phyloP scores from a whole-genome alignment of 768 basidiomycete species.

The Suillus variegatus region DNA sequence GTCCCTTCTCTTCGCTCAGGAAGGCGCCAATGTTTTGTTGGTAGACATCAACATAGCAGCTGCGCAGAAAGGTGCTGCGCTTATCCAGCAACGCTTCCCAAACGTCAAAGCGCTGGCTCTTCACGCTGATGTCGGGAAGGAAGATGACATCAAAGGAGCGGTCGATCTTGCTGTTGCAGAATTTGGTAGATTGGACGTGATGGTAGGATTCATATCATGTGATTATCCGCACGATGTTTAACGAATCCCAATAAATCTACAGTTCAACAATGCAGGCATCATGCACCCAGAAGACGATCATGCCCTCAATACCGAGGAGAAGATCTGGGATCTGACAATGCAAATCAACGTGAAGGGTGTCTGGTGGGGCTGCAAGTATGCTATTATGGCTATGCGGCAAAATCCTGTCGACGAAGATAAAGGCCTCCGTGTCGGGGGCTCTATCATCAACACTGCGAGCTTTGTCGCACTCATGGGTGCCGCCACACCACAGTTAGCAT shows the following conservation, averaged over 20 bases:
- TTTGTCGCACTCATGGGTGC: constrained; percentile 96
- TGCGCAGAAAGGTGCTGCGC: constrained; percentile 63
- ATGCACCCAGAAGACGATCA: constrained; percentile 97
- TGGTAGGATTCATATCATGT: constrained; percentile 52
- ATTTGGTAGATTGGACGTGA: constrained; percentile 93
- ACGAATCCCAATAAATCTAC: constrained; percentile 9
- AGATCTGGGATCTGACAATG: constrained; percentile 94
- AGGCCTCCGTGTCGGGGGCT: constrained; percentile 79
- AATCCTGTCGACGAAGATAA: constrained; percentile 83
- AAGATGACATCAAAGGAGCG: constrained; percentile 78
- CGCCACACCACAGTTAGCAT: constrained; percentile 97
- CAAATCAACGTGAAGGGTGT: constrained; percentile 97
- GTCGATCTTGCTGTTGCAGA: constrained; percentile 78
- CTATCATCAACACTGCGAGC: constrained; percentile 97
- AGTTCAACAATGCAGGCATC: constrained; percentile 98
- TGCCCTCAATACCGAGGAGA: constrained; percentile 95
- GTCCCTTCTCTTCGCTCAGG: constrained; percentile 90
- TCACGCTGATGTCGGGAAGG: constrained; percentile 88
- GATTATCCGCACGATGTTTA: not conserved
- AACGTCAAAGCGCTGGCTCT: constrained; percentile 67
- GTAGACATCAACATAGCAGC: constrained; percentile 84
- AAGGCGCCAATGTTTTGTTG: constrained; percentile 89
- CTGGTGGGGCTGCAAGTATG: constrained; percentile 99
- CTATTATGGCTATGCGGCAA: constrained; percentile 93
- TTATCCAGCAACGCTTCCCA: constrained; percentile 68